Evolutionary conservation across 805 yeast species (phyloP).

Genomic region (Yamadazyma kitorensis): DNA sequence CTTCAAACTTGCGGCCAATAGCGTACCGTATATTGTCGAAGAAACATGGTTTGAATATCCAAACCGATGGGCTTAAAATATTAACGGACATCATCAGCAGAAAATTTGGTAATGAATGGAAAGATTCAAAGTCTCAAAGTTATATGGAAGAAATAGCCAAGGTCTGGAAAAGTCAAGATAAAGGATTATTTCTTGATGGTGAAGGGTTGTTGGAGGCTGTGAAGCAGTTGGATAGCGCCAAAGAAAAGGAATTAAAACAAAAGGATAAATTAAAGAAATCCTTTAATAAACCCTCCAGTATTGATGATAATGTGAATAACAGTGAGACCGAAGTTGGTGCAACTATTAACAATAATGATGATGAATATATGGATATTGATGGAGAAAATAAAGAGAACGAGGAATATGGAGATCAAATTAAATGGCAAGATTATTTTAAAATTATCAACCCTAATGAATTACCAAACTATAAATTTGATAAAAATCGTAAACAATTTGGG

Average conservation of each 20-base stretch:
- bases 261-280: constrained; percentile 18
- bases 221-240: constrained; percentile 42
- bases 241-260: constrained; percentile 15
- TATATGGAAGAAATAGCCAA: constrained; percentile 76
- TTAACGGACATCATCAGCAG: constrained; percentile 75
- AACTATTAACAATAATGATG: constrained; percentile 1
- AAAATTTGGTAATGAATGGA: constrained; percentile 85
- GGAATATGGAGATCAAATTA: constrained; percentile 26
- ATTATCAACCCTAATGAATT: constrained; percentile 63
- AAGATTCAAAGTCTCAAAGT: constrained; percentile 57
- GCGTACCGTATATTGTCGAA: constrained; percentile 89
- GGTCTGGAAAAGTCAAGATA: constrained; percentile 84
- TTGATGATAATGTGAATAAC: too few species aligned
- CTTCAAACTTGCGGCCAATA: constrained; percentile 82
- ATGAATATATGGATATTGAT: constrained; percentile 5
- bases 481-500: constrained; percentile 58
- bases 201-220: constrained; percentile 62
- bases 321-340: not conserved
- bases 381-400: constrained; percentile 18
- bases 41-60: constrained; percentile 87
- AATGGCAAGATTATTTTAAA: constrained; percentile 74
- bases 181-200: constrained; percentile 84
- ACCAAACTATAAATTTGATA: constrained; percentile 63
- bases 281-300: too few species aligned
- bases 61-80: constrained; percentile 74